Conservation (phyloP, 371 early-diverging fungal genomes). For the Mortierella sp. region DNA sequence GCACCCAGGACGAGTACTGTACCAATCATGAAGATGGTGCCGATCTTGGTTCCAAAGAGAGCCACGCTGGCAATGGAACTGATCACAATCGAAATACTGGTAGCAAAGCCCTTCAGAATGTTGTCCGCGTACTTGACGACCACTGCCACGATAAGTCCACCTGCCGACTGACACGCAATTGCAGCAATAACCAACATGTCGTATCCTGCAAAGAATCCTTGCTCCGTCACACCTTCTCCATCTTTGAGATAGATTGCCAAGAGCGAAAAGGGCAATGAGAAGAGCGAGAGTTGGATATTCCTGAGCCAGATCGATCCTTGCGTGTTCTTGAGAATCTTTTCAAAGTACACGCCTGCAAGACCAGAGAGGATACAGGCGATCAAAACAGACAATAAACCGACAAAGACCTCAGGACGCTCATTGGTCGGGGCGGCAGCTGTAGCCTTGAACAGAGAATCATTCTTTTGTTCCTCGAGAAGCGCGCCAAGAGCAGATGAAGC, state of each 20-base stretch:
- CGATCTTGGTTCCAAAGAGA: constrained; percentile 80
- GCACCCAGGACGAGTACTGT: constrained; percentile 80
- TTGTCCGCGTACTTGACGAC: constrained; percentile 98
- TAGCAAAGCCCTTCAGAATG: constrained; percentile 96
- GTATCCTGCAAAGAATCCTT: constrained; percentile 94
- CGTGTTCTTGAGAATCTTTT: constrained; percentile 80
- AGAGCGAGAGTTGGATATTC: constrained; percentile 89
- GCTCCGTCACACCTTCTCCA: constrained; percentile 72
- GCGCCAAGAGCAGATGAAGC: constrained; percentile 21
- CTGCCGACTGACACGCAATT: constrained; percentile 88
- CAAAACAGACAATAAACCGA: constrained; percentile 81
- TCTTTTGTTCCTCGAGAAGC: constrained; percentile 22
- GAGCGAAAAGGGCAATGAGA: constrained; percentile 74
- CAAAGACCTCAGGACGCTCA: constrained; percentile 54
- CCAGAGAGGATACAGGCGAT: constrained; percentile 93
- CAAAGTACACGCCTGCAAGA: constrained; percentile 96
- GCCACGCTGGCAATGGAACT: constrained; percentile 78
- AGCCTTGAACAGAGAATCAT: constrained; percentile 7
- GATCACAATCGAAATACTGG: constrained; percentile 93
- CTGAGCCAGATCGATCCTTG: constrained; percentile 84
- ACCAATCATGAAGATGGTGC: constrained; percentile 80
- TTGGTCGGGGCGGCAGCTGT: constrained; percentile 16
- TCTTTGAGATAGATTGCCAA: constrained; percentile 79
- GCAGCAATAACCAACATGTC: constrained; percentile 79
- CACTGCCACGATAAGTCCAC: constrained; percentile 93